phyloP scores from a whole-genome alignment of 2,329 filamentous ascomycete genomes.

The Lomentospora prolificans region DNA sequence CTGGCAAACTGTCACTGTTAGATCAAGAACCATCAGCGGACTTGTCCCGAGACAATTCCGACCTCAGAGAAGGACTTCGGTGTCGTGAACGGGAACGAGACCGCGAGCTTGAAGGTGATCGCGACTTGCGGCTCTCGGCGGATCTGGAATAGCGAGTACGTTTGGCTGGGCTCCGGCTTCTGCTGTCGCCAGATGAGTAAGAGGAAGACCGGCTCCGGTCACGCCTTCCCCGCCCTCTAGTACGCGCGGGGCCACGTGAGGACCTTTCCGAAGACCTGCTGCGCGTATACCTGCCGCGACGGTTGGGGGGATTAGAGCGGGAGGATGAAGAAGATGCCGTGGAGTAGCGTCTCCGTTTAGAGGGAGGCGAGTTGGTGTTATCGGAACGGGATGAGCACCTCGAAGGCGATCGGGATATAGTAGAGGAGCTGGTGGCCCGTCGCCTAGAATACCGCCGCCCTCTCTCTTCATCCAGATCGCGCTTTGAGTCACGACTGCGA shows the following conservation, averaged over 20 bases:
- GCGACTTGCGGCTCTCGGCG: constrained; percentile 5
- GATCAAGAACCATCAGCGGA: constrained; percentile 42
- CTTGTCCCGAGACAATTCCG: constrained; percentile 30
- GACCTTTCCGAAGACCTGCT: constrained; percentile 6
- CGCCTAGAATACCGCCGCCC: constrained; percentile 27
- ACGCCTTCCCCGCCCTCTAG: constrained; percentile 19
- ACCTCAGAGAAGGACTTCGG: neutral
- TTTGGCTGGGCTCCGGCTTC: constrained; percentile 2
- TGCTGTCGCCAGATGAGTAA: constrained; percentile 8
- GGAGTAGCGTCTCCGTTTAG: constrained; percentile 10
- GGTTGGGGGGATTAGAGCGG: constrained; percentile 5
- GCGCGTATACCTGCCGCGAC: constrained; percentile 8
- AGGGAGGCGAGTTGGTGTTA: constrained; percentile 5
- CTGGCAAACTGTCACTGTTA: constrained; percentile 10
- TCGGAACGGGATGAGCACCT: constrained; percentile 10
- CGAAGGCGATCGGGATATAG: constrained; percentile 15
- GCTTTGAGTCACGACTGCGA: constrained; percentile 21
- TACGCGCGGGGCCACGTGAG: constrained; percentile 10
- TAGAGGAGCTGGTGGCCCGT: constrained; percentile 17
- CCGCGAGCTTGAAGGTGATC: constrained; percentile 7
- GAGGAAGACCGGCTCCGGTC: constrained; percentile 17
- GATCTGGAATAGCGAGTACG: constrained; percentile 10
- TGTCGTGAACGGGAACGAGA: constrained; percentile 7
- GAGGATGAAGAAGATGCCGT: constrained; percentile 9
- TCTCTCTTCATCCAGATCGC: constrained; percentile 26